Evolutionary conservation across 2,329 filamentous ascomycete genomes (phyloP).

Genomic region (Myriosclerotinia curreyana): DNA sequence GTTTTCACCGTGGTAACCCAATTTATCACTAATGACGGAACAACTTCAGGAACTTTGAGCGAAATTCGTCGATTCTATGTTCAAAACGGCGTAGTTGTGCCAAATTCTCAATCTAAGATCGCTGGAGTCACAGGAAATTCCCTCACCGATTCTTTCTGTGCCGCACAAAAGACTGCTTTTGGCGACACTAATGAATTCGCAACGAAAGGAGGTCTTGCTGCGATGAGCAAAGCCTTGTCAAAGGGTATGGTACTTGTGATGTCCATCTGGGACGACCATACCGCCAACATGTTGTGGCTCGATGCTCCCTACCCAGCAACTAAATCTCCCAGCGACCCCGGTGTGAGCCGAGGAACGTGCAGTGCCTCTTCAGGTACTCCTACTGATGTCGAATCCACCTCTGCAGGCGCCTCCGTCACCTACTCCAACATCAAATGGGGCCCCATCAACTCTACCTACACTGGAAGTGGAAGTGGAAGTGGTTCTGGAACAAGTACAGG

Average conservation of each 20-base stretch:
- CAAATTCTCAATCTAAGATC: conserved; percentile 49
- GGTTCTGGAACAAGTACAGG: conserved; percentile 13
- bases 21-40: conserved; percentile 53
- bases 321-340: conserved; percentile 44
- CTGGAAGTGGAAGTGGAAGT: background rate
- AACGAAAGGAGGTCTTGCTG: conserved; percentile 53
- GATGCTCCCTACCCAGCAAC: conserved; percentile 62
- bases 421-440: conserved; percentile 41
- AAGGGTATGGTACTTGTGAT: conserved; percentile 62
- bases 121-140: conserved; percentile 49
- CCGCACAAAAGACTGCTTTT: conserved; percentile 53
- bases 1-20: conserved; percentile 59
- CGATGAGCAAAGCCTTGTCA: conserved; percentile 54
- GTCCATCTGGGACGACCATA: conserved; percentile 56
- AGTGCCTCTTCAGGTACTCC: conserved; percentile 51
- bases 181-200: conserved; percentile 53
- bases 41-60: conserved; percentile 49
- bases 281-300: conserved; percentile 71
- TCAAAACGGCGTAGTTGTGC: conserved; percentile 52
- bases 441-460: conserved; percentile 38
- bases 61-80: conserved; percentile 57
- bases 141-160: conserved; percentile 58
- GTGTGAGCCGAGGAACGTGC: conserved; percentile 55
- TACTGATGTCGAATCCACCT: conserved; percentile 46
- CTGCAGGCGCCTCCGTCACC: conserved; percentile 47